Evolutionary conservation across 2,329 filamentous ascomycete genomes (phyloP).

Genomic region (Penicillium psychrosexuale): DNA sequence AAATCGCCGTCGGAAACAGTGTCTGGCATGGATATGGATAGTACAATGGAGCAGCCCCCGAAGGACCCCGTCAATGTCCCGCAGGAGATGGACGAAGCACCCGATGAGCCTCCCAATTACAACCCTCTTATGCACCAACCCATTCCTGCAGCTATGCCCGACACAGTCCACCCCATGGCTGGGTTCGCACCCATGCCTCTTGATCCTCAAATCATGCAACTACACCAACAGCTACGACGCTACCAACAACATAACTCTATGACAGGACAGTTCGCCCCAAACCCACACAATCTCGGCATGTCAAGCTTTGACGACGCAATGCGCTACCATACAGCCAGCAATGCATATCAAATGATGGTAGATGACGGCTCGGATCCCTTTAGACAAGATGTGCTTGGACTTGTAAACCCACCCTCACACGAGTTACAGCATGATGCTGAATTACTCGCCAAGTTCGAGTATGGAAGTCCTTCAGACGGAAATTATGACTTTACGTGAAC

Average conservation of each 20-base stretch:
- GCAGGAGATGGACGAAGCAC: conserved; percentile 26
- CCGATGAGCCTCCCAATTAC: conserved; percentile 24
- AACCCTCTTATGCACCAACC: conserved; percentile 33
- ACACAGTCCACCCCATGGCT: conserved; percentile 38
- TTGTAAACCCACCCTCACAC: conserved; percentile 39
- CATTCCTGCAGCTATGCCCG: conserved; percentile 34
- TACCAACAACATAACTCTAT: conserved; percentile 41
- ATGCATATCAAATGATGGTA: conserved; percentile 44
- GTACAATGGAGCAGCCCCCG: conserved; percentile 16
- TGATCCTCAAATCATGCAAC: conserved; percentile 60
- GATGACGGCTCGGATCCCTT: conserved; percentile 40
- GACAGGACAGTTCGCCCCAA: conserved; percentile 33
- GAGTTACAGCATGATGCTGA: conserved; percentile 43
- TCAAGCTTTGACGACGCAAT: conserved; percentile 40
- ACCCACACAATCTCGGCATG: conserved; percentile 31
- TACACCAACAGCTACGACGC: conserved; percentile 44
- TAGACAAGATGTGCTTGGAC: conserved; percentile 37
- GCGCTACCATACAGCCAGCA: conserved; percentile 35
- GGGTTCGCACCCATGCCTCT: conserved; percentile 53
- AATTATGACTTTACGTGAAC: conserved; percentile 33
- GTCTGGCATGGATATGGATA: conserved; percentile 14
- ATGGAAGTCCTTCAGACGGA: conserved; percentile 39
- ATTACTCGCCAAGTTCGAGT: conserved; percentile 40
- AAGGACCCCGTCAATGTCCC: conserved; percentile 14
- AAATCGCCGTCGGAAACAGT: conserved; percentile 14